These are phyloP conservation scores for Magnaporthiopsis incrustans DNA, from an alignment of 2,329 filamentous ascomycete species.

Conservation along the genomic window DNA sequence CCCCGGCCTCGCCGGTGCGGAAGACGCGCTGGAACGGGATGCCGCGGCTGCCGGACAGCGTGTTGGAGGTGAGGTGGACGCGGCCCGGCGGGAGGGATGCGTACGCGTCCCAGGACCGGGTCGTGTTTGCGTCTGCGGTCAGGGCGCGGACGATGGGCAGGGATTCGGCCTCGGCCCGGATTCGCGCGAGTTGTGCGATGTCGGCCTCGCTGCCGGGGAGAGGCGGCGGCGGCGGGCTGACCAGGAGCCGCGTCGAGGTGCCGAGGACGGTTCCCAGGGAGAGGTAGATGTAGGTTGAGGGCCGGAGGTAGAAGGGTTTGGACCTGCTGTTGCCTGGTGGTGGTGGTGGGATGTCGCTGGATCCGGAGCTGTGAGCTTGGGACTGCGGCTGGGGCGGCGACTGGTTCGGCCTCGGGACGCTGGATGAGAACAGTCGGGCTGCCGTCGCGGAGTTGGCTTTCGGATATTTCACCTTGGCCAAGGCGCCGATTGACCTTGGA, in stretches of 20 bases:
- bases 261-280: constrained; percentile 7
- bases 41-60: constrained; percentile 32
- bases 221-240: background rate
- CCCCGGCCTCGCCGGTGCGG: constrained; percentile 41
- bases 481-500: background rate
- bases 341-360: background rate
- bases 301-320: constrained; percentile 19
- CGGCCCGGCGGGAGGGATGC: constrained; percentile 7
- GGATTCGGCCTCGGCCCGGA: constrained; percentile 1
- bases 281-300: constrained; percentile 11
- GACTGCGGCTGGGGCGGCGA: background rate
- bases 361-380: background rate
- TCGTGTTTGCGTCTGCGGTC: constrained; percentile 8
- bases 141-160: constrained; percentile 13
- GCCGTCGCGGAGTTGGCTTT: too few relatives aligned
- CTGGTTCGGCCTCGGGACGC: background rate
- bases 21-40: constrained; percentile 54
- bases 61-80: constrained; percentile 31
- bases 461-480: background rate
- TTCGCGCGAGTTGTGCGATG: background rate
- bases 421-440: background rate
- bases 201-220: constrained; percentile 9
- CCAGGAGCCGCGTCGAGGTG: background rate
- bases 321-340: background rate
- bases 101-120: constrained; percentile 6